Percentiles rank a stretch among this genome's conserved stretches.
Conservation (phyloP, 2,329 filamentous ascomycete genomes). For the Scleromitrula shiraiana region DNA sequence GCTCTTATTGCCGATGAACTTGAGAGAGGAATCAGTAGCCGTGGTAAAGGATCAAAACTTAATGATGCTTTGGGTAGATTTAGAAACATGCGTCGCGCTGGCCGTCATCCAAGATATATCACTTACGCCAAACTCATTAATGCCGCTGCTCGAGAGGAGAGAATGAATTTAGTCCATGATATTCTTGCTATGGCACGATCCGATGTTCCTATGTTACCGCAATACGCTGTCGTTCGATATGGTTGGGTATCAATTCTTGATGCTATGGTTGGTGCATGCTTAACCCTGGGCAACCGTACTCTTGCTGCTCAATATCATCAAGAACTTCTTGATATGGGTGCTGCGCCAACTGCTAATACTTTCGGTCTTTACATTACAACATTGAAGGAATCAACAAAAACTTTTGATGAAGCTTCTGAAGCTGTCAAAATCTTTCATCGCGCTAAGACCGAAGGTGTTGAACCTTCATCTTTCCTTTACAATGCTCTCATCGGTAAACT, state of each 20-base stretch:
- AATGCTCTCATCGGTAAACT: slow-evolving; percentile 98
- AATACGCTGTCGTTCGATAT: slow-evolving; percentile 83
- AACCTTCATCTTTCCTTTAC: slow-evolving; percentile 94
- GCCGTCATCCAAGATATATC: slow-evolving; percentile 88
- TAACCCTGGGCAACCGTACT: slow-evolving; percentile 72
- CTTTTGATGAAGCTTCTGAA: slow-evolving; percentile 93
- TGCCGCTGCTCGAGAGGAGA: slow-evolving; percentile 76
- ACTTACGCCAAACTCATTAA: slow-evolving; percentile 94
- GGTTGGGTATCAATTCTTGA: slow-evolving; percentile 96
- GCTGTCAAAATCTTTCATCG: slow-evolving; percentile 96
- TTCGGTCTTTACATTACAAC: slow-evolving; percentile 99
- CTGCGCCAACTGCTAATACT: slow-evolving; percentile 90
- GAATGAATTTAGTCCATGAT: slow-evolving; percentile 74
- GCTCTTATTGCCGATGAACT: slow-evolving; percentile 83
- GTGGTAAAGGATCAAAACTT: slow-evolving; percentile 56
- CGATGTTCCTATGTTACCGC: slow-evolving; percentile 76
- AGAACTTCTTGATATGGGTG: slow-evolving; percentile 83
- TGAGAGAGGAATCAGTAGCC: slow-evolving; percentile 67
- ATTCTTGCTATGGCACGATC: slow-evolving; percentile 82
- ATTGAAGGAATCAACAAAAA: slow-evolving; percentile 92
- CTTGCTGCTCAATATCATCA: slow-evolving; percentile 82
- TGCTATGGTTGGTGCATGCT: slow-evolving; percentile 88
- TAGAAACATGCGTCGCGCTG: slow-evolving; percentile 86
- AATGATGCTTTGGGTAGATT: slow-evolving; percentile 77
- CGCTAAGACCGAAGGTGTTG: slow-evolving; percentile 86